Evolutionary conservation across 2,329 filamentous ascomycete species (phyloP), one percentile per base, ranked within the genome.

Genomic region (Fusarium pseudoanthophilum): DNA sequence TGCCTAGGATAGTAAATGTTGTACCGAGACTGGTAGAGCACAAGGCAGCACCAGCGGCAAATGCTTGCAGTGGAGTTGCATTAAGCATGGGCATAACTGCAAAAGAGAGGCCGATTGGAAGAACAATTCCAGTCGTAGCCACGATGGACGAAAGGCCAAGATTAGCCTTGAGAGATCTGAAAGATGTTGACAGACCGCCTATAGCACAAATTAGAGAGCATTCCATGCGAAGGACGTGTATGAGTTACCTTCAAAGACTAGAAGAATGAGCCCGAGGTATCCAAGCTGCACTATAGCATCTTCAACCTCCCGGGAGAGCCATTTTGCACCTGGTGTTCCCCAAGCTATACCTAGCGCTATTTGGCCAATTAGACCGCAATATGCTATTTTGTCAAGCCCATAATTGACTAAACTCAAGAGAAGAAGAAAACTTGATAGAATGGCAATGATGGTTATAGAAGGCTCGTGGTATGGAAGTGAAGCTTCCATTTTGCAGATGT

Each of bases 11-110:
- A 6, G 89, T 90, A 14, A 93, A 91, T 1, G 87, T 88, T 0
- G 92, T 95, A 10, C 93, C 93, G 1, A 95, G 83, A 63, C 90
- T 92, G 2, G 92, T 95, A 3, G 92, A 92, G 75, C 91, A 93
- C 1, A 95, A 83, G 0, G 93, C 90, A 5, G 92, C 92, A 14
- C 93, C 93, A 1, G 92, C 90, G 4, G 92, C 88, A 76, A 95
- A 95, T 1, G 89, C 88, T 77, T 94, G 90, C 0, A 92, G 75
- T 0, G 84, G 81, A 2, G 85, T 86, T 0, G 89, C 87, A 21
- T 83, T 78, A 4, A 86, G 80, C 7, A 92, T 78, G 0, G 81
- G 79, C 18, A 81, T 82, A 1, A 93, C 84, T 4, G 87, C 77
- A 72, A 92, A 95, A 0, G 92, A 93, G 0, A 94, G 79, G 0